Conservation (phyloP, 371 early-diverging fungal species). For the Lichtheimia ramosa region DNA sequence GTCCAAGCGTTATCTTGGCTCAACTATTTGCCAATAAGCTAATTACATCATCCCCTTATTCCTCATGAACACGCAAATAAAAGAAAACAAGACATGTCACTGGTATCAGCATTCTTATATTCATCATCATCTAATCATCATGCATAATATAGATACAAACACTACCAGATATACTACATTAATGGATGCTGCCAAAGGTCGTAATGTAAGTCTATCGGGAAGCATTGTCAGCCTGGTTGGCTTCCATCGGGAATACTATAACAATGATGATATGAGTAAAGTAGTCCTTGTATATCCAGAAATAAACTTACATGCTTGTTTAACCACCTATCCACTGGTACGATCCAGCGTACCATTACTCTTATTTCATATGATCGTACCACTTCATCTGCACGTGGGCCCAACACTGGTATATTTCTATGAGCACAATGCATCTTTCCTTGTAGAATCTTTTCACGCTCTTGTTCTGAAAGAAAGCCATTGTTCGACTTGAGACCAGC, state of each 20-base stretch:
- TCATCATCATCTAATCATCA: too few species aligned
- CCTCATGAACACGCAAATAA: too few species aligned
- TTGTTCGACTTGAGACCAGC: conserved; percentile 10
- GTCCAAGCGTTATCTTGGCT: too few species aligned
- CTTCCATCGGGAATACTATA: conserved; percentile 17
- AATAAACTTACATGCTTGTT: conserved; percentile 21
- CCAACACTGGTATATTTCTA: conserved; percentile 21
- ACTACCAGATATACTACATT: background rate
- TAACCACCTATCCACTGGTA: conserved; percentile 17
- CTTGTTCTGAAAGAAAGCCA: conserved; percentile 19
- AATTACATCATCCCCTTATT: too few species aligned
- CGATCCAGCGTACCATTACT: conserved; percentile 18
- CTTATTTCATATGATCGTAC: conserved; percentile 23
- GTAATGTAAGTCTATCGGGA: conserved; percentile 12
- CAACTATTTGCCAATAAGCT: too few species aligned
- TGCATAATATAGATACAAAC: too few species aligned
- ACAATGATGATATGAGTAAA: background rate
- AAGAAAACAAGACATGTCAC: too few species aligned
- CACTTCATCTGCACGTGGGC: conserved; percentile 22
- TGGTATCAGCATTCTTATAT: too few species aligned
- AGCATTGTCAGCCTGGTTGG: background rate
- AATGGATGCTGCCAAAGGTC: conserved; percentile 13
- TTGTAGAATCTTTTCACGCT: conserved; percentile 8
- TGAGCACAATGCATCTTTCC: conserved; percentile 20
- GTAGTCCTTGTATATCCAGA: background rate